phyloP scores from a whole-genome alignment of 1,284 basidiomycete species.

The Omphalotus olearius region DNA sequence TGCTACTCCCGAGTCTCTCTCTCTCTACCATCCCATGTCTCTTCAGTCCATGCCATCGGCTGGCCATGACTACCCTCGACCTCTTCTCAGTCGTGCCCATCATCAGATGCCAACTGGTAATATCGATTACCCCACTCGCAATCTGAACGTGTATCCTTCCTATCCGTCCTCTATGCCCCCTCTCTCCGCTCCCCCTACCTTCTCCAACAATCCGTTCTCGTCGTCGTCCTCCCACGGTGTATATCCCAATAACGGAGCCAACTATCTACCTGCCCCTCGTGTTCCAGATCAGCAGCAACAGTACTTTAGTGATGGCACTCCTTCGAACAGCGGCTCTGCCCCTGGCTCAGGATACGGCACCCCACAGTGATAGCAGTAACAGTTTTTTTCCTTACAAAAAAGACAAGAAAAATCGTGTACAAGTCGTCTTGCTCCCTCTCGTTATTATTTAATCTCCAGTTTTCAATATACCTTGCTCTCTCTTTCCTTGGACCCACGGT shows the following conservation, averaged over 20 bases:
- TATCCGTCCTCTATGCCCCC: constrained; percentile 46
- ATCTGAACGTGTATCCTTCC: constrained; percentile 17
- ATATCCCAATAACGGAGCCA: constrained; percentile 9
- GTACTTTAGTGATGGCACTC: constrained; percentile 29
- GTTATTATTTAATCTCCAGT: constrained; percentile 4
- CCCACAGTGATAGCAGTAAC: constrained; percentile 32
- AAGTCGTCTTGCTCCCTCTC: not conserved
- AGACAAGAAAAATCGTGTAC: constrained; percentile 11
- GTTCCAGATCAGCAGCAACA: constrained; percentile 27
- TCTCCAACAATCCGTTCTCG: constrained; percentile 43
- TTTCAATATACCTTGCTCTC: constrained; percentile 3
- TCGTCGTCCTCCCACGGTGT: constrained; percentile 25
- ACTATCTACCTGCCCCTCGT: constrained; percentile 9
- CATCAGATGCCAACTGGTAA: constrained; percentile 16
- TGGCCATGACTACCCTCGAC: constrained; percentile 5
- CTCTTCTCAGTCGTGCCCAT: constrained; percentile 6
- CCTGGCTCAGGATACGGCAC: constrained; percentile 44
- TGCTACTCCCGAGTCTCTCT: constrained; percentile 52
- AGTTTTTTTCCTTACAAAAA: not conserved
- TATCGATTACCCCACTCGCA: constrained; percentile 14
- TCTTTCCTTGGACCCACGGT: not conserved
- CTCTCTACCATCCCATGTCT: constrained; percentile 71
- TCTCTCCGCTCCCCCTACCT: constrained; percentile 46
- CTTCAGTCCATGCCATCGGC: constrained; percentile 49
- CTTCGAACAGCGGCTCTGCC: constrained; percentile 39